phyloP scores from a whole-genome alignment of 179 eudicot species.

The Carnegiea gigantea region DNA sequence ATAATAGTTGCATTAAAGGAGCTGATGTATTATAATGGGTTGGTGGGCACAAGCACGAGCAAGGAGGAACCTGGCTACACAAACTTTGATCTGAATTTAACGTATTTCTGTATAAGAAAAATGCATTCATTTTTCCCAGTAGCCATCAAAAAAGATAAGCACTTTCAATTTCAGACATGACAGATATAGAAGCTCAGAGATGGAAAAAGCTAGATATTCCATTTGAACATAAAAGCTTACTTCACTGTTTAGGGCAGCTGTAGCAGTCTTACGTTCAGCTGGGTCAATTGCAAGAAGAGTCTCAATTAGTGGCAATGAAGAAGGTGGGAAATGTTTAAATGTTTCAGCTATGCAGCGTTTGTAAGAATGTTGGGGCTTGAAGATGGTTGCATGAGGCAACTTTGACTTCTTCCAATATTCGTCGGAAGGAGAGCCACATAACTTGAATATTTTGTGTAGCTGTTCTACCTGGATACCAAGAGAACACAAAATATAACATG shows the following conservation, averaged over 20 bases:
- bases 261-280: conserved; percentile 69
- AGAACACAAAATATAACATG: background rate
- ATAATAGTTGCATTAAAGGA: background rate
- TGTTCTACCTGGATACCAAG: conserved; percentile 58
- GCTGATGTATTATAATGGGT: background rate
- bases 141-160: background rate
- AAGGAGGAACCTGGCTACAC: too few relatives aligned
- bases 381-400: conserved; percentile 78
- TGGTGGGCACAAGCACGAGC: background rate
- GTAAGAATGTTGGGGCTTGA: conserved; percentile 77
- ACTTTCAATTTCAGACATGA: background rate
- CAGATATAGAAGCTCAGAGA: background rate
- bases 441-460: conserved; percentile 72
- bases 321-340: conserved; percentile 68
- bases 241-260: conserved; percentile 67
- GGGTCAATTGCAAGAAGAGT: conserved; percentile 79
- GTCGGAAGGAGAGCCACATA: conserved; percentile 80
- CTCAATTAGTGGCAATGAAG: conserved; percentile 65
- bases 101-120: background rate
- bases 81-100: background rate
- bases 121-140: background rate
- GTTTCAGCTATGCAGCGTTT: conserved; percentile 67
- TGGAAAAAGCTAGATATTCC: background rate
- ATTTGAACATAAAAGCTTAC: conserved; percentile 41
- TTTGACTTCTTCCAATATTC: conserved; percentile 82